A percentile compares a stretch with the other conserved stretches of the same genome.
Conservation (phyloP, 2,329 filamentous ascomycete species). For the Cordyceps farinosa region DNA sequence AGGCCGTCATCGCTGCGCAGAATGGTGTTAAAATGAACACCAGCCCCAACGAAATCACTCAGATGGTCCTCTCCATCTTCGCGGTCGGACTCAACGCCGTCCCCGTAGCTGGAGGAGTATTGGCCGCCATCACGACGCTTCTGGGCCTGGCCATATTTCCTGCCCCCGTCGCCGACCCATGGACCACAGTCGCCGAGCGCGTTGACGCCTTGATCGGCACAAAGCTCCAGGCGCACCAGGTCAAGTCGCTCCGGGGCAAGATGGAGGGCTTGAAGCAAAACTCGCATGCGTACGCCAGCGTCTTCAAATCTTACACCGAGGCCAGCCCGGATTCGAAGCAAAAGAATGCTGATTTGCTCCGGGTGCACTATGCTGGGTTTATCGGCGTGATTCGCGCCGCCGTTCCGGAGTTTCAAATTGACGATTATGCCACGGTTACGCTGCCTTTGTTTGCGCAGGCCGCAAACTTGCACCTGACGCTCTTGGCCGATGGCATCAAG, state of each 20-base stretch:
- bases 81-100: too few relatives aligned
- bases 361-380: neutral
- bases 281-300: neutral
- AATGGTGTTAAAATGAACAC: too few relatives aligned
- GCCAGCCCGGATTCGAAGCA: neutral
- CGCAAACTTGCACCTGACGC: neutral
- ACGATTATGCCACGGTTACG: neutral
- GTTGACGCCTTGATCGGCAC: neutral
- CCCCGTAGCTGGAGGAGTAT: too few relatives aligned
- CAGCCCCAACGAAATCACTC: too few relatives aligned
- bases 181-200: neutral
- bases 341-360: neutral
- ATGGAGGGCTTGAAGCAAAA: neutral
- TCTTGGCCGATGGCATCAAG: conserved; percentile 3
- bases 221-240: neutral
- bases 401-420: neutral
- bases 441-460: neutral
- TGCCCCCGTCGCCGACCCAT: too few relatives aligned
- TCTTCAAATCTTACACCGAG: neutral
- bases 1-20: too few relatives aligned
- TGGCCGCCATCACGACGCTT: too few relatives aligned
- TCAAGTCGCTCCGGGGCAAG: neutral
- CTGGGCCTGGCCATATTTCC: too few relatives aligned
- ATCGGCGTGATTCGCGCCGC: neutral
- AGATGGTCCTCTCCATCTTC: too few relatives aligned